phyloP scores from a whole-genome alignment of 176 grass and related monocot species.

The Pharus latifolius region DNA sequence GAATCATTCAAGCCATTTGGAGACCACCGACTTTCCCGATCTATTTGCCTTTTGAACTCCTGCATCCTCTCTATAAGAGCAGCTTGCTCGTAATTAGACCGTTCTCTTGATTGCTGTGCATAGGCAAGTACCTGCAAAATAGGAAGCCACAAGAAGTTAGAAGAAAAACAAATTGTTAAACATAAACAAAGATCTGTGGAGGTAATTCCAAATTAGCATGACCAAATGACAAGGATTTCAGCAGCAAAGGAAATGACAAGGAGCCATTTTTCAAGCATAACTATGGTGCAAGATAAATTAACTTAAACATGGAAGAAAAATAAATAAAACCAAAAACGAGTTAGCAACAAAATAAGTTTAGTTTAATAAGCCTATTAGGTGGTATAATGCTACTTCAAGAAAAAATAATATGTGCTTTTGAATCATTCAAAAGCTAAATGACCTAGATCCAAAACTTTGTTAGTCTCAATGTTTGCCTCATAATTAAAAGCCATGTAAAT shows the following conservation, averaged over 20 bases:
- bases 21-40: slow-evolving; percentile 81
- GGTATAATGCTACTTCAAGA: too few relatives aligned
- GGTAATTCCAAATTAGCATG: background rate
- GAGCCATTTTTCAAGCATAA: too few relatives aligned
- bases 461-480: too few relatives aligned
- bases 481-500: too few relatives aligned
- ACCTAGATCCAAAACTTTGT: too few relatives aligned
- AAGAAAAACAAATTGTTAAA: background rate
- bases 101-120: slow-evolving; percentile 97
- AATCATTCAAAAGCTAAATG: too few relatives aligned
- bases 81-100: slow-evolving; percentile 90
- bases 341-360: too few relatives aligned
- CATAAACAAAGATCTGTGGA: background rate
- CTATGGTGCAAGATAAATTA: too few relatives aligned
- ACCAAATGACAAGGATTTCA: background rate
- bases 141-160: slow-evolving; percentile 5
- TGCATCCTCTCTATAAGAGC: slow-evolving; percentile 93
- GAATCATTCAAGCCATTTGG: slow-evolving; percentile 62
- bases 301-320: too few relatives aligned
- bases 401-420: too few relatives aligned
- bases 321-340: too few relatives aligned
- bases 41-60: slow-evolving; percentile 97
- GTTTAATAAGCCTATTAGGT: too few relatives aligned
- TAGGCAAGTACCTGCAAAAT: slow-evolving; percentile 71
- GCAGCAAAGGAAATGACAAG: background rate